Base-by-base conservation (phyloP, 768 basidiomycete species). In the Russula emetica region DNA sequence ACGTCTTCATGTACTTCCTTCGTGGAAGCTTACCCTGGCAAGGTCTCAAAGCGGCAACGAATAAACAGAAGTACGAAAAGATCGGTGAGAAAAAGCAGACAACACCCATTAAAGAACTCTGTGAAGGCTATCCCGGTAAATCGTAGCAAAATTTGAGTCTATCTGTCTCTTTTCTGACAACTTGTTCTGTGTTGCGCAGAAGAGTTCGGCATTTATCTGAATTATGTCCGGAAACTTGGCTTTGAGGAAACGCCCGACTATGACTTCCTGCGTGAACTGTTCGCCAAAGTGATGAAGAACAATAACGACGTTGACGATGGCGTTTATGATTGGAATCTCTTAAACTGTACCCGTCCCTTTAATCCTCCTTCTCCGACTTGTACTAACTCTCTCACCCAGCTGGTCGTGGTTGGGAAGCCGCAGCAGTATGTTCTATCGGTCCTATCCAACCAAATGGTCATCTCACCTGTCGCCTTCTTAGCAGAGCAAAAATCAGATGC, bases 41-140 rank as follows among this genome's bases (percentile, higher is more conserved):
- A 73, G 97, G 97, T 62, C 83, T 99, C 62, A 98, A 98, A 78
- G 97, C 97, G 38, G 97, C 97, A 32, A 99, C 95, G 56, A 98
- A 99, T 82, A 99, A 99, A 80, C 97, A 98, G 76, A 93, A 98
- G 81, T 99, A 99, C 78, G 96, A 99, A 82, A 99, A 98, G 82
- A 99, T 99, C 75, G 96, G 96, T 67, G 96, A 99, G 81, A 99
- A 99, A 88, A 99, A 94, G 82, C 97, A 98, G 79, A 91, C 90
- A 16, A 98, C 97, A 32, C 90, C 90, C 8, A 98, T 99, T 75
- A 96, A 93, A 78, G 97, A 99, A 72, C 82, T 99, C 28, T 93
- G 89, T 71, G 97, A 98, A 70, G 92, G 93, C 62, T 94, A 88
- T 79, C 96, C 97, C 55, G 94, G 93, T 93, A 69, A 66, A 82